phyloP scores from a whole-genome alignment of 345 rosid species.

The Lepidium sativum region DNA sequence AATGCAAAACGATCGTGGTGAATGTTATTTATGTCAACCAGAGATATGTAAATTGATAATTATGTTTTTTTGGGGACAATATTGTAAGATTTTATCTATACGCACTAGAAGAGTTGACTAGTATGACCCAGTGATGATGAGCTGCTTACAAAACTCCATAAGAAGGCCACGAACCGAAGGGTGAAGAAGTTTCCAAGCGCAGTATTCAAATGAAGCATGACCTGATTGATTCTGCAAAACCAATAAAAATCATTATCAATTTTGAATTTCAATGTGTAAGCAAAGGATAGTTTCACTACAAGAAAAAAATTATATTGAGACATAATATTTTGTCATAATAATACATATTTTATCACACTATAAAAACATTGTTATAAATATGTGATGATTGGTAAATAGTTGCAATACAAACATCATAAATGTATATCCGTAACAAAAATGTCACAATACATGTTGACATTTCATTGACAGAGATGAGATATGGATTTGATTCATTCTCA shows the following conservation, averaged over 20 bases:
- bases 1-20: too few species aligned
- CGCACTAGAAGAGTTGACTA: neutral
- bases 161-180: neutral
- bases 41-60: neutral
- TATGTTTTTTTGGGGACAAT: neutral
- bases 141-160: neutral
- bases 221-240: neutral
- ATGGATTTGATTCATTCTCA: too few species aligned
- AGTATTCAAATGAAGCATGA: neutral
- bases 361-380: too few species aligned
- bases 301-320: too few species aligned
- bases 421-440: too few species aligned
- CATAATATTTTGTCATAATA: too few species aligned
- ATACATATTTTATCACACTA: too few species aligned
- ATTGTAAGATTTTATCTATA: neutral
- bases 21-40: too few species aligned
- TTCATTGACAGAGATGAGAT: too few species aligned
- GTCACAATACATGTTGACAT: too few species aligned
- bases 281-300: neutral
- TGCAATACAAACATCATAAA: too few species aligned
- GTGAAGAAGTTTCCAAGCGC: neutral
- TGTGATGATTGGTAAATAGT: too few species aligned
- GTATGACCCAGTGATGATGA: neutral
- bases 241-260: neutral
- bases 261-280: neutral